phyloP scores from a whole-genome alignment of 2,329 filamentous ascomycete species.

The Penicillium sp. region DNA sequence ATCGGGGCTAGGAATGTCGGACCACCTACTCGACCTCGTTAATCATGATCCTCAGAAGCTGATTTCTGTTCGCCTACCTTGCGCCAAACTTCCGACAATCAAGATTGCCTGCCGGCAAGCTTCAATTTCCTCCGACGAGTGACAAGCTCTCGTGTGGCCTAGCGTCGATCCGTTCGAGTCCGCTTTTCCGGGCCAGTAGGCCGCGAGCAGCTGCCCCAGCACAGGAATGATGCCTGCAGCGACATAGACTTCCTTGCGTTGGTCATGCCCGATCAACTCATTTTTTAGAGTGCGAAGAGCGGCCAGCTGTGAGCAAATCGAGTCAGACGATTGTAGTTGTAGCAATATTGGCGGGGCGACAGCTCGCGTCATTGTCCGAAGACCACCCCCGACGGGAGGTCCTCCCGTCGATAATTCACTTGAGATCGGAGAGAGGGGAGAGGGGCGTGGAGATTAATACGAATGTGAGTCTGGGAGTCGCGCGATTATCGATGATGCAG shows the following conservation, averaged over 20 bases:
- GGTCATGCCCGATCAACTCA: slow-evolving; percentile 77
- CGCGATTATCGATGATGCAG: background rate
- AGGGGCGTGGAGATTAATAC: background rate
- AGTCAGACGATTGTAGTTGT: slow-evolving; percentile 52
- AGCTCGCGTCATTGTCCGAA: slow-evolving; percentile 50
- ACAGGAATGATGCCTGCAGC: slow-evolving; percentile 58
- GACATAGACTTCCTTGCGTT: slow-evolving; percentile 77
- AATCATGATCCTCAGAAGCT: slow-evolving; percentile 9
- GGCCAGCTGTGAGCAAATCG: slow-evolving; percentile 40
- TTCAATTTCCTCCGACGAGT: slow-evolving; percentile 58
- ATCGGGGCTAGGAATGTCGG: slow-evolving; percentile 71
- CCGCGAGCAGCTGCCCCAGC: slow-evolving; percentile 46
- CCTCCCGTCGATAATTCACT: slow-evolving; percentile 4
- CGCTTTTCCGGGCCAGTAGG: slow-evolving; percentile 37
- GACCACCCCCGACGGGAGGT: slow-evolving; percentile 26
- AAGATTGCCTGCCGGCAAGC: slow-evolving; percentile 73
- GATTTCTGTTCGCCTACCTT: slow-evolving; percentile 52
- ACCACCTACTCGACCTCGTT: slow-evolving; percentile 55
- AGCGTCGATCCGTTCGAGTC: slow-evolving; percentile 25
- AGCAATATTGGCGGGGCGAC: slow-evolving; percentile 51
- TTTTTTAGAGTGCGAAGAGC: slow-evolving; percentile 75
- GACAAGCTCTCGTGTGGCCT: slow-evolving; percentile 26
- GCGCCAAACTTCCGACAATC: slow-evolving; percentile 76
- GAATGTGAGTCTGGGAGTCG: no score
- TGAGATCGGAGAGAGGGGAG: background rate